Base-by-base conservation (phyloP, 2,329 filamentous ascomycete genomes). In the Ophiocordyceps unilateralis region DNA sequence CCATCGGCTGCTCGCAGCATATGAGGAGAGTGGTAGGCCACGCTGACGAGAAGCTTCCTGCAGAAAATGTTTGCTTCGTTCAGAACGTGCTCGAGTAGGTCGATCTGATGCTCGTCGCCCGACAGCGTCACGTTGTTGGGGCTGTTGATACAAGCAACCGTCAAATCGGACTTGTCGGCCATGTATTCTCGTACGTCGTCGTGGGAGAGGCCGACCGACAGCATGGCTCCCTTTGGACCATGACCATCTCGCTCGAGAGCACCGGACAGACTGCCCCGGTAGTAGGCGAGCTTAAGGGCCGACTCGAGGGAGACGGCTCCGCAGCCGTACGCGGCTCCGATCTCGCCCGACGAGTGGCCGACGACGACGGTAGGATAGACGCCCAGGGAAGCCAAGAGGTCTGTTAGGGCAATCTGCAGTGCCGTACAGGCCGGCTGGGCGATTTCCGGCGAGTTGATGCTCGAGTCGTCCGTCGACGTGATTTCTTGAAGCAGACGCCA, bases 361-460 rank as follows among this genome's bases (percentile, higher is more conserved):
- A 38, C 36, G 10, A 38, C 36, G 11, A 10, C 20, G 17, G 19
- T 12, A 4, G 36, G 36, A 15, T 5, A 10, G 9, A 38, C 19
- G 20, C 14, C 14, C 17, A 4, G 14, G n/a, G 19, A 9, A 17
- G 3, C 8, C 22, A 58, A 47, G 2, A 54, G 47, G 14, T 58
- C 50, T 10, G 58, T 49, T 3, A 60, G 43, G 1, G 49, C 49
- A 7, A 56, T 44, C 42, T 57, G 52, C 2, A 59, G 23, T 6
- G 23, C 5, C 23, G 23, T 24, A 24, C 23, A 24, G 2, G 52
- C 55, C 5, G 23, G 10, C 23, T 24, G 23, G 10, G 23, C 23
- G 2, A 56, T 58, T 30, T 52, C 55, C 0, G 53, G 41, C 12
- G 10, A 24, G 23, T 24, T 19, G n/a, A 4, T 40, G 22, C 22